phyloP scores from a whole-genome alignment of 139 green algal genomes.

The Prasinococcaceae sp. region DNA sequence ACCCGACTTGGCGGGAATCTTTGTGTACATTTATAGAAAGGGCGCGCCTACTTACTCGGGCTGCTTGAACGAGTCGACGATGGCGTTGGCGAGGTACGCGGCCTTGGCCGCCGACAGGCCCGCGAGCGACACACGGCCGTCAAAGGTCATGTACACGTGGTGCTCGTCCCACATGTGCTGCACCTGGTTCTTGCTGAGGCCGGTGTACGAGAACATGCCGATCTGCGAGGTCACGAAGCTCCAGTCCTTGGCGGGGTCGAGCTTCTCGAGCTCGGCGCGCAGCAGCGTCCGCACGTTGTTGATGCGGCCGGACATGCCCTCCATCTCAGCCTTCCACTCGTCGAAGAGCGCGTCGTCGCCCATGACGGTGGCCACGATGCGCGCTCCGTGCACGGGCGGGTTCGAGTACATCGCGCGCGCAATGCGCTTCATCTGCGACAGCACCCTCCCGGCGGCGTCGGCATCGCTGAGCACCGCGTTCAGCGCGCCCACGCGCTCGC shows the following conservation, averaged over 20 bases:
- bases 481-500: slow-evolving; percentile 85
- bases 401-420: slow-evolving; percentile 81
- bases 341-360: slow-evolving; percentile 46
- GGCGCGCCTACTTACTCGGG: slow-evolving; percentile 9
- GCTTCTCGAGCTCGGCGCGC: slow-evolving; percentile 42
- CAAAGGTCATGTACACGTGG: slow-evolving; percentile 90
- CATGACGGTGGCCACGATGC: slow-evolving; percentile 74
- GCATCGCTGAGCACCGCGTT: slow-evolving; percentile 52
- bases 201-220: slow-evolving; percentile 94
- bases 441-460: slow-evolving; percentile 32
- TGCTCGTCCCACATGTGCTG: slow-evolving; percentile 91
- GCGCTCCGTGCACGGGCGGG: slow-evolving; percentile 75
- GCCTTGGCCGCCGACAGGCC: slow-evolving; percentile 68
- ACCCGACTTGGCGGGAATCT: no score
- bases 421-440: slow-evolving; percentile 88
- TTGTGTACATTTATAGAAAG: no score
- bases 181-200: slow-evolving; percentile 55
- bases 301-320: slow-evolving; percentile 88
- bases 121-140: slow-evolving; percentile 89
- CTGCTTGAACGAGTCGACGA: slow-evolving; percentile 73
- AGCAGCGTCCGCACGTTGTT: slow-evolving; percentile 65
- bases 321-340: slow-evolving; percentile 91
- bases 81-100: slow-evolving; percentile 83
- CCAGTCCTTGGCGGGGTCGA: slow-evolving; percentile 71
- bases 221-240: slow-evolving; percentile 78